Evolutionary conservation across 768 basidiomycete species (phyloP), one percentile per base, ranked within the genome.

Genomic region (Boletus bicolor): DNA sequence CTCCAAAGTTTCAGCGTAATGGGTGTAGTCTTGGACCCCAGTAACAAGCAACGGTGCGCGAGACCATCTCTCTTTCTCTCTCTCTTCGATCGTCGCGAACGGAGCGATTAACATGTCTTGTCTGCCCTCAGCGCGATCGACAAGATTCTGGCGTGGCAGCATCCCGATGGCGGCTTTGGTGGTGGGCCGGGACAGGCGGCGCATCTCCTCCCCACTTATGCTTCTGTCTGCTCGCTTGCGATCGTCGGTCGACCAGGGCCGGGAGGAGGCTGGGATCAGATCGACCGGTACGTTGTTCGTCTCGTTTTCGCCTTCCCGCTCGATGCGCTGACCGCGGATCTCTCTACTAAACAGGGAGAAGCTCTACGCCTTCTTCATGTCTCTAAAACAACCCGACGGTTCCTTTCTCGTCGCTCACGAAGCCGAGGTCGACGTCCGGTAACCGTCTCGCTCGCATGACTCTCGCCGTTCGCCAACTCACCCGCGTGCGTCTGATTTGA

Each of bases 401-500:
- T 93, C 93, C 0, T 98, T 98, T 71, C 79, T 89, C 19, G 97
- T 98, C 10, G 83, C 91, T 15, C 78, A 84, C 44, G 82, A 92
- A 51, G 91, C 86, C 14, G 97, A 99, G 70, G 88, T 98, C 14
- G 97, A 99, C 66, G 93, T 97, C 49, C 84, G 95, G 91, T 93
- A 60, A 53, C 21, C 15, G 15, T 72, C 32, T 11, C 32, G 3
- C 11, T 37, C 19, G 19, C 19, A 19, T 19, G 19, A 19, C 19
- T 19, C 19, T 19, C 19, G 19, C 19, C 19, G 19, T 19, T 19
- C 19, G 19, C 19, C 19, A 19, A 19, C 19, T 19, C 19, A 19
- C 19, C 19, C 19, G 19, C 19, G 19, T 19, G 19, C 19, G 19
- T 19, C 19, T 19, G 19, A 19, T 19, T 19, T 19, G 19, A 19